Evolutionary conservation across 2,329 filamentous ascomycete species (phyloP).

Genomic region (Sordariomycetes sp.): DNA sequence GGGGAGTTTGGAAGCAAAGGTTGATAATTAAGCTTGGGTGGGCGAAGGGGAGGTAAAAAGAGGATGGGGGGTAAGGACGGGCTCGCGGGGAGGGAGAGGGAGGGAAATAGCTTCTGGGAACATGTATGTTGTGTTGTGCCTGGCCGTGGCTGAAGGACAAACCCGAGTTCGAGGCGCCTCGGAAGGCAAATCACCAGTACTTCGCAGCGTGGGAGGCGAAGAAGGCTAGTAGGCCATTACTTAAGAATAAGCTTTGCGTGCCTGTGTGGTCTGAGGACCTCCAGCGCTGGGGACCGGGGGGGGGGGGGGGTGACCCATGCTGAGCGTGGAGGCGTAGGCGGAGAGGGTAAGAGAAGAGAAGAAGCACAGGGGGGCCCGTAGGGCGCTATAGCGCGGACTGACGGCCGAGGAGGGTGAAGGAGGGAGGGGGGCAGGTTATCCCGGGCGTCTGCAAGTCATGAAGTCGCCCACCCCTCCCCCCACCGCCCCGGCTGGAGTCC

Average conservation of each 20-base stretch:
- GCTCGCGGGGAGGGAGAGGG: not conserved
- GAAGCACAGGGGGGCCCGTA: not conserved
- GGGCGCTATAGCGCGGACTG: not conserved
- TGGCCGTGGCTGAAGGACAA: not conserved
- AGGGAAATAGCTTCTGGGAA: not conserved
- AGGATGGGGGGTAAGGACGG: not conserved
- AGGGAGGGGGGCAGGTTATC: too few relatives aligned
- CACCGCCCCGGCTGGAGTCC: not conserved
- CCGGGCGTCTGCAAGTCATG: not conserved
- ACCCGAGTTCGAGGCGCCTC: too few relatives aligned
- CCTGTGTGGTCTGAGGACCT: not conserved
- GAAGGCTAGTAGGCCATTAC: not conserved
- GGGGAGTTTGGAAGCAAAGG: not conserved
- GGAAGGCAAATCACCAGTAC: not conserved
- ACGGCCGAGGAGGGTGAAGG: not conserved
- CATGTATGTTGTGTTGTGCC: not conserved
- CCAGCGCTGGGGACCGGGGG: not conserved
- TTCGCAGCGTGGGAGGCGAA: not conserved
- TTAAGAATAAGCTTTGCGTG: not conserved
- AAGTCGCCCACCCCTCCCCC: not conserved
- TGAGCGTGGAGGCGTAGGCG: not conserved
- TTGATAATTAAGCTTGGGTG: not conserved
- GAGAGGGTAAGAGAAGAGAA: not conserved
- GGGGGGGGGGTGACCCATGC: not conserved
- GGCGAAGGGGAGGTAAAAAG: not conserved